A percentile compares a stretch with the other conserved stretches of the same genome.
Evolutionary conservation across 257 asterid genomes (phyloP).

Genomic region (Solanum commersonii): DNA sequence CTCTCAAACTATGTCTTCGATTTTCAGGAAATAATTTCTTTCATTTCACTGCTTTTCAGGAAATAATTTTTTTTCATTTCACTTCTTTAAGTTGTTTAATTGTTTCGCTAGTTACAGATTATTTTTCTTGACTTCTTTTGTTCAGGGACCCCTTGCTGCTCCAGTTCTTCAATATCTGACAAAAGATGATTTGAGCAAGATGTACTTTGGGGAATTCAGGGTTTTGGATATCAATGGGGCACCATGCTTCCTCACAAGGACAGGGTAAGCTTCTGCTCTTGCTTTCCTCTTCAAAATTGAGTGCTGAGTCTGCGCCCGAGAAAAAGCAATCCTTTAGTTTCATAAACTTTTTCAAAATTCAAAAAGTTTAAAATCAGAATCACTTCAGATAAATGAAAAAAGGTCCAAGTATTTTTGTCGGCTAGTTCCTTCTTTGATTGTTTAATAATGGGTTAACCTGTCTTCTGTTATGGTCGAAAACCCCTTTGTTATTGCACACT

Average conservation of each 20-base stretch:
- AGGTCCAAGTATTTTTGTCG: neutral
- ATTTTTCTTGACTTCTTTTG: constrained; percentile 8
- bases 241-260: constrained; percentile 79
- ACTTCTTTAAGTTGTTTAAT: neutral
- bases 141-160: constrained; percentile 94
- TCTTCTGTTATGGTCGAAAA: neutral
- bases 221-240: constrained; percentile 76
- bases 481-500: neutral
- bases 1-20: neutral
- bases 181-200: constrained; percentile 79
- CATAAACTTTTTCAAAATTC: neutral
- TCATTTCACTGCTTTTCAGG: neutral
- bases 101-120: neutral
- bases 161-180: constrained; percentile 88
- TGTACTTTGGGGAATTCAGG: constrained; percentile 79
- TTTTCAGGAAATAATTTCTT: neutral
- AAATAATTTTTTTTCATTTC: neutral
- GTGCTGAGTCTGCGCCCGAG: neutral
- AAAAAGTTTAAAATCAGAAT: neutral
- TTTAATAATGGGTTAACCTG: neutral
- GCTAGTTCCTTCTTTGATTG: neutral
- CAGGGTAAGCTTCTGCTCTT: constrained; percentile 54
- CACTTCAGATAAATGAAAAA: neutral
- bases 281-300: neutral
- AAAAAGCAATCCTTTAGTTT: neutral